phyloP scores from a whole-genome alignment of 2,329 filamentous ascomycete species.

The Cladosporium sp. region DNA sequence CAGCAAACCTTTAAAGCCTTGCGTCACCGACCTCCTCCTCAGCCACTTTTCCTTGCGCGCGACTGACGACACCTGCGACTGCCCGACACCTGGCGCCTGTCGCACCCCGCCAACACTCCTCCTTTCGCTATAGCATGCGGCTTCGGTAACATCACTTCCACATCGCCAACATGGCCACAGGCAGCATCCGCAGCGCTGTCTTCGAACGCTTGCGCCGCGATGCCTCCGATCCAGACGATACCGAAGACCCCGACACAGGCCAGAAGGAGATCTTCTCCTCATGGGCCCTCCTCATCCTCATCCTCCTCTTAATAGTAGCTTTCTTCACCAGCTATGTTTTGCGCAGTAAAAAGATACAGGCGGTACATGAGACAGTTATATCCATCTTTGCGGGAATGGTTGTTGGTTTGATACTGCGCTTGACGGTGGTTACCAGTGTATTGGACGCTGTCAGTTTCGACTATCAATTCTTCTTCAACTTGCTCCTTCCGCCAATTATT shows the following conservation, averaged over 20 bases:
- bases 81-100: conserved; percentile 17
- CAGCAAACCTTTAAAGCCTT: neutral
- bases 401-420: conserved; percentile 82
- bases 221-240: conserved; percentile 48
- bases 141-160: conserved; percentile 28
- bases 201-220: conserved; percentile 37
- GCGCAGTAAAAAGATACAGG: conserved; percentile 94
- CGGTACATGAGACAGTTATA: conserved; percentile 95
- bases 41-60: neutral
- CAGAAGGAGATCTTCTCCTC: conserved; percentile 94
- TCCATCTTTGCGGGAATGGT: conserved; percentile 99
- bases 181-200: conserved; percentile 26
- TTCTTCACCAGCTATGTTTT: conserved; percentile 97
- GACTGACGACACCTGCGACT: conserved; percentile 8
- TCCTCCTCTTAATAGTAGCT: conserved; percentile 87
- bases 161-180: conserved; percentile 32
- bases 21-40: neutral
- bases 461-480: conserved; percentile 99
- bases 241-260: conserved; percentile 71
- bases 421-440: conserved; percentile 79
- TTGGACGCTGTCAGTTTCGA: conserved; percentile 93
- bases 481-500: conserved; percentile 97
- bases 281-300: conserved; percentile 96
- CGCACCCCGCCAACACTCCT: conserved; percentile 1
- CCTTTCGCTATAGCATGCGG: conserved; percentile 19